A percentile compares a stretch with the other conserved stretches of the same genome.
Evolutionary conservation across 441 rosid genomes (phyloP).

Genomic region (Pelargonium cotyledonis): DNA sequence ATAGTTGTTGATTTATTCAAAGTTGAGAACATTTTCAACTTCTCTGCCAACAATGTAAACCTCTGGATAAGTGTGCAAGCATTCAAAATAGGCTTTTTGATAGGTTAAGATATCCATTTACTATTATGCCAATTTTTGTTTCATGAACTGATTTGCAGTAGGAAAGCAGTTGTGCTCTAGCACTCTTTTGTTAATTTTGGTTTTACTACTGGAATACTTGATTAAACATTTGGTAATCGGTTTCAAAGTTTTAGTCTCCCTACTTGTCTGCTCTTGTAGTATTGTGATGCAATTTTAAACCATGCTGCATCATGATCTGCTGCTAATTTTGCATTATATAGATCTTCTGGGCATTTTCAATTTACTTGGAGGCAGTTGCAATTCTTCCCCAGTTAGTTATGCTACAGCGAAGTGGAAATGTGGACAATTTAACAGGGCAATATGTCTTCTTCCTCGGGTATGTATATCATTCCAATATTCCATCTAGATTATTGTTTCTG

Average conservation of each 20-base stretch:
- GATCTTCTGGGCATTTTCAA: slow-evolving; percentile 88
- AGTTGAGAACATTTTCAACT: neutral
- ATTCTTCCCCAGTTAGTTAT: slow-evolving; percentile 90
- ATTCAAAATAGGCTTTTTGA: neutral
- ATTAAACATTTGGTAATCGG: neutral
- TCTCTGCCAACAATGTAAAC: neutral
- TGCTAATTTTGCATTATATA: slow-evolving; percentile 19
- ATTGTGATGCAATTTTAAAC: neutral
- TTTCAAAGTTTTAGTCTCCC: neutral
- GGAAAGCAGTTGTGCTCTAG: neutral
- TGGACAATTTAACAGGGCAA: slow-evolving; percentile 93
- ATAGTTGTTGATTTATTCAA: neutral
- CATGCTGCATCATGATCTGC: neutral
- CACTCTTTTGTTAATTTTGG: neutral
- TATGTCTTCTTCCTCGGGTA: slow-evolving; percentile 95
- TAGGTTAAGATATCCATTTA: neutral
- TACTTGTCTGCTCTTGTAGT: slow-evolving; percentile 7
- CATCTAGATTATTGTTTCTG: slow-evolving; percentile 4
- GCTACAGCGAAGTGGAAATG: slow-evolving; percentile 89
- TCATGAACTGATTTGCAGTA: neutral
- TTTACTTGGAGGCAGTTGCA: slow-evolving; percentile 93
- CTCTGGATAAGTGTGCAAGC: neutral
- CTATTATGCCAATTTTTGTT: neutral
- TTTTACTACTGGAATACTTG: neutral
- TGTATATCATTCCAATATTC: slow-evolving; percentile 22